phyloP scores from a whole-genome alignment of 2,329 filamentous ascomycete genomes.

The Paraphoma chrysanthemicola region DNA sequence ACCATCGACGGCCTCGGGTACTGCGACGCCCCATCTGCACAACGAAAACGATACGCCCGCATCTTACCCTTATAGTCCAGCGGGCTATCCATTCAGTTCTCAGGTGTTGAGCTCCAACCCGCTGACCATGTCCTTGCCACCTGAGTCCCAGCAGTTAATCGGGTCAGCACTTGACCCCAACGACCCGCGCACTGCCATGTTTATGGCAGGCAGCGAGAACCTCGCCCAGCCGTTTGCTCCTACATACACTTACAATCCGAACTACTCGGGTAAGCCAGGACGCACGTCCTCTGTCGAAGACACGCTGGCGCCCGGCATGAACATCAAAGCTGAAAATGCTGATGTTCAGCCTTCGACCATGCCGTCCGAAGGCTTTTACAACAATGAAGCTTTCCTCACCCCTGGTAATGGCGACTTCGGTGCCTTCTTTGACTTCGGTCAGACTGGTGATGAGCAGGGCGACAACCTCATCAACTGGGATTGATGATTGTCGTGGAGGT shows the following conservation, averaged over 20 bases:
- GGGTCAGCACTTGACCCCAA: slow-evolving; percentile 54
- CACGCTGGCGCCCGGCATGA: slow-evolving; percentile 44
- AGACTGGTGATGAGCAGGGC: slow-evolving; percentile 23
- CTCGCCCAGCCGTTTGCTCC: slow-evolving; percentile 48
- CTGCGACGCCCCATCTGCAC: slow-evolving; percentile 28
- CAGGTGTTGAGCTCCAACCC: slow-evolving; percentile 49
- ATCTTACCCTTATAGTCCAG: slow-evolving; percentile 25
- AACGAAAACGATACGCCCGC: slow-evolving; percentile 28
- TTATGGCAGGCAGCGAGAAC: slow-evolving; percentile 55
- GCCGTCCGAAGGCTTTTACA: slow-evolving; percentile 30
- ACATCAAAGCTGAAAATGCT: slow-evolving; percentile 23
- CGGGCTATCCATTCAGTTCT: slow-evolving; percentile 32
- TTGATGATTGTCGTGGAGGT: not conserved
- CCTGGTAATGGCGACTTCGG: slow-evolving; percentile 27
- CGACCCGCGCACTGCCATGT: slow-evolving; percentile 53
- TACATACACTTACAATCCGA: slow-evolving; percentile 57
- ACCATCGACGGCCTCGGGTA: slow-evolving; percentile 25
- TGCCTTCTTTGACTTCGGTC: slow-evolving; percentile 28
- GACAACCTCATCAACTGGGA: slow-evolving; percentile 37
- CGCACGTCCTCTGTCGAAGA: slow-evolving; percentile 9
- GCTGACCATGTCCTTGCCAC: slow-evolving; percentile 58
- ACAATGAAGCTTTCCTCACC: slow-evolving; percentile 24
- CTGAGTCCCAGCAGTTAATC: slow-evolving; percentile 62
- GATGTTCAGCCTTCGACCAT: slow-evolving; percentile 23
- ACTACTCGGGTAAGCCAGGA: slow-evolving; percentile 41